phyloP scores from a whole-genome alignment of 345 rosid genomes.

The Trapa bicornis region DNA sequence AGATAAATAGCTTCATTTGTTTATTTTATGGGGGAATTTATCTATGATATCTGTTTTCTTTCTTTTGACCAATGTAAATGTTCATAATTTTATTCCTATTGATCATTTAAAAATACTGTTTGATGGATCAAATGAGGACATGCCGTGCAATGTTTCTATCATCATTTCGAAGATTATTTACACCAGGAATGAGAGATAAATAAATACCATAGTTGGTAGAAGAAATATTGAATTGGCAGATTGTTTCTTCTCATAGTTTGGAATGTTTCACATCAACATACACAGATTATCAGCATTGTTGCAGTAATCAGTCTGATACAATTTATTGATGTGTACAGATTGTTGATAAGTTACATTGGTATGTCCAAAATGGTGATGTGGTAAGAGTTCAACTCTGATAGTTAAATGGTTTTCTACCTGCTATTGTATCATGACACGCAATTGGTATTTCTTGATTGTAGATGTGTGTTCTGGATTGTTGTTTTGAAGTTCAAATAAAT shows the following conservation, averaged over 20 bases:
- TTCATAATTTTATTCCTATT: not conserved
- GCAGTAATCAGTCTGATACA: not conserved
- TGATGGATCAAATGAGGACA: not conserved
- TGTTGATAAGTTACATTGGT: conserved; percentile 74
- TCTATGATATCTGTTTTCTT: too few species aligned
- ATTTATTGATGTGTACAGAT: conserved; percentile 33
- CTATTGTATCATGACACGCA: not conserved
- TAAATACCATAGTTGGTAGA: not conserved
- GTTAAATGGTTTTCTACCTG: not conserved
- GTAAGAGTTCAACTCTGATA: conserved; percentile 29
- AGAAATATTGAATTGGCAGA: not conserved
- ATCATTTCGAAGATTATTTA: not conserved
- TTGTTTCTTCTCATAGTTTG: not conserved
- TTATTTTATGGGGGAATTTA: not conserved
- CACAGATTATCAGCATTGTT: not conserved
- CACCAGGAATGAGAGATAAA: not conserved
- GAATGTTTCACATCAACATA: not conserved
- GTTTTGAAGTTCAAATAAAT: not conserved
- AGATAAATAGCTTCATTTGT: conserved; percentile 49
- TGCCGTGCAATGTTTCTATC: not conserved
- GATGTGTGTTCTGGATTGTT: not conserved
- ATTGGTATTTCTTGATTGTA: not conserved
- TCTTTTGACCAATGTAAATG: not conserved
- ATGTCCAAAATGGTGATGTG: conserved; percentile 71
- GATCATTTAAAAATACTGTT: not conserved